phyloP scores from a whole-genome alignment of 2,329 filamentous ascomycete species.

The Hymenoscyphus repandus region DNA sequence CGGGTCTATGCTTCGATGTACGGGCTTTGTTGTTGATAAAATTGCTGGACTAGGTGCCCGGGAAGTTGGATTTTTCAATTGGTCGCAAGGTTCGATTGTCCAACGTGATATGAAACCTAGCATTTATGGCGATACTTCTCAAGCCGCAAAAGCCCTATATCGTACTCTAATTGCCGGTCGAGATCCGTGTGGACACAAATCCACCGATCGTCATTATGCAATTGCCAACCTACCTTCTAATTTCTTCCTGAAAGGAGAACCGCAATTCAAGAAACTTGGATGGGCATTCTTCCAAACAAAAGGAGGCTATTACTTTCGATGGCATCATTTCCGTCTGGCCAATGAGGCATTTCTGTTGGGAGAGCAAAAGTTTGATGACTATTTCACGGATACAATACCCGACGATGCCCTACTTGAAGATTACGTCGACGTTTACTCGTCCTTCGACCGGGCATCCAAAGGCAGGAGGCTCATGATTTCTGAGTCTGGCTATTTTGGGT shows the following conservation, averaged over 20 bases:
- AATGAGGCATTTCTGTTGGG: conserved; percentile 8
- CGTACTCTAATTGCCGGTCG: conserved; percentile 11
- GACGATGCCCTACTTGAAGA: conserved; percentile 8
- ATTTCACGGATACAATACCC: conserved; percentile 13
- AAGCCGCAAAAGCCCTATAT: conserved; percentile 9
- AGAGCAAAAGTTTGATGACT: conserved; percentile 1
- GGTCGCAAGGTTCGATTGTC: conserved; percentile 7
- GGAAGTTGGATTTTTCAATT: conserved; percentile 11
- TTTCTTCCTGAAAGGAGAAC: neutral
- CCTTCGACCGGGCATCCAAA: conserved; percentile 6
- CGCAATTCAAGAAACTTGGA: conserved; percentile 6
- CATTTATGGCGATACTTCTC: conserved; percentile 1
- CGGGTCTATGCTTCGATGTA: conserved; percentile 7
- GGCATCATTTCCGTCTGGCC: conserved; percentile 7
- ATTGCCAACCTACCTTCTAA: conserved; percentile 10
- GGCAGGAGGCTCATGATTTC: conserved; percentile 12
- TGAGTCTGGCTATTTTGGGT: conserved; percentile 13
- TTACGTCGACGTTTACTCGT: conserved; percentile 12
- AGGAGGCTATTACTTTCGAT: conserved; percentile 13
- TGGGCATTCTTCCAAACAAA: conserved; percentile 11
- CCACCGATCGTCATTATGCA: neutral
- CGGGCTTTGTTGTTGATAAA: conserved; percentile 13
- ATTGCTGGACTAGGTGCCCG: conserved; percentile 11
- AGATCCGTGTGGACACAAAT: conserved; percentile 1
- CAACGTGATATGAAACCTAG: conserved; percentile 4